phyloP scores from a whole-genome alignment of 305 asterid genomes.

The Rubia balearica region DNA sequence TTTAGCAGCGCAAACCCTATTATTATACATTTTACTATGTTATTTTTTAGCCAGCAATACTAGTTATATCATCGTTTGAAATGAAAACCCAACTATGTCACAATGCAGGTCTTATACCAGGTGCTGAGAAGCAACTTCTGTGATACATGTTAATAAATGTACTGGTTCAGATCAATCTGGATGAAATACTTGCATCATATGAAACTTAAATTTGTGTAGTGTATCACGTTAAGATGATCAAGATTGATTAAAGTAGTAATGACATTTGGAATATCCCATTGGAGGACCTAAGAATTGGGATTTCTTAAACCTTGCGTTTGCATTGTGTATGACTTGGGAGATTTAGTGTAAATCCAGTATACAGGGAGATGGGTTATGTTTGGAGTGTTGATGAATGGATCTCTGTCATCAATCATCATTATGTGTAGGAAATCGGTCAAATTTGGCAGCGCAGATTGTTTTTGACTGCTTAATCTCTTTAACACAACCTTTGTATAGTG shows the following conservation, averaged over 20 bases:
- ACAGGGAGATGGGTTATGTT: neutral
- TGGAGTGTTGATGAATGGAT: neutral
- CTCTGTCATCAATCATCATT: no score
- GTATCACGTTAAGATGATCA: neutral
- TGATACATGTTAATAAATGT: neutral
- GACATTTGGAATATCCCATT: neutral
- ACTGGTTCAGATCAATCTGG: neutral
- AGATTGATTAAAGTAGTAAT: neutral
- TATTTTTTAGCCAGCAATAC: neutral
- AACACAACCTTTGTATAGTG: neutral
- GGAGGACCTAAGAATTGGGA: constrained; percentile 1
- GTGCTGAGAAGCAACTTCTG: neutral
- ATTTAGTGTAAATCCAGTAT: neutral
- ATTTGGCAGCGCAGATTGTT: neutral
- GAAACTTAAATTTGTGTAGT: neutral
- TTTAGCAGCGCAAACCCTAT: neutral
- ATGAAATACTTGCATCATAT: neutral
- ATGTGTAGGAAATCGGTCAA: neutral
- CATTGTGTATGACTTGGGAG: neutral
- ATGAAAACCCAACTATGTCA: neutral
- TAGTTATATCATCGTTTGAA: neutral
- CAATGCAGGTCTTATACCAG: neutral
- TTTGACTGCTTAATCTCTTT: neutral
- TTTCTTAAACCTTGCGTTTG: neutral
- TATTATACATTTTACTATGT: neutral